These are phyloP conservation scores for Ascochyta viciae-villosae DNA, from an alignment of 2,329 filamentous ascomycete species.

Conservation along the genomic window DNA sequence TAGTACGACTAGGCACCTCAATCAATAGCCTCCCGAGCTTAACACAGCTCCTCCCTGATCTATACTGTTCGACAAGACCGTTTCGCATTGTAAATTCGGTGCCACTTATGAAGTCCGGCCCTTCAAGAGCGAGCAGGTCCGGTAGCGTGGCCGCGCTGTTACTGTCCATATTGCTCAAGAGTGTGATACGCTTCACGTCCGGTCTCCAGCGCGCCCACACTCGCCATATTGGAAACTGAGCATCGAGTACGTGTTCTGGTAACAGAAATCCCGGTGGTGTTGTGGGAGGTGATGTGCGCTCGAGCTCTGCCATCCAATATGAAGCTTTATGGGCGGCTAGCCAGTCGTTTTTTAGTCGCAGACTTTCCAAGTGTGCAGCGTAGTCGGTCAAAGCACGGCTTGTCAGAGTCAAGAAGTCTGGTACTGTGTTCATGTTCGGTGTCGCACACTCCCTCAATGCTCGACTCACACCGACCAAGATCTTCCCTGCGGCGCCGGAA, in stretches of 20 bases:
- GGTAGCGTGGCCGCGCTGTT: constrained; percentile 23
- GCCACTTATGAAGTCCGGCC: constrained; percentile 38
- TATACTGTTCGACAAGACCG: constrained; percentile 32
- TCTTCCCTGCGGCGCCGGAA: constrained; percentile 29
- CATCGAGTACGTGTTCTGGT: constrained; percentile 34
- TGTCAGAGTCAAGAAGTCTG: constrained; percentile 32
- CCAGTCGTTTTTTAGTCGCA: constrained; percentile 36
- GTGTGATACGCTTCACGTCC: constrained; percentile 22
- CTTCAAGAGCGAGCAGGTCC: constrained; percentile 39
- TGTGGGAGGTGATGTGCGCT: constrained; percentile 8
- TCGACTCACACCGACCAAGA: constrained; percentile 32
- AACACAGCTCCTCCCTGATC: constrained; percentile 17
- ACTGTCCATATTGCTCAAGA: constrained; percentile 23
- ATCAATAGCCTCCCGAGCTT: constrained; percentile 29
- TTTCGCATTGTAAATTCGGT: constrained; percentile 28
- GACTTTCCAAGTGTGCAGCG: constrained; percentile 34
- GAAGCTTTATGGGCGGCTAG: constrained; percentile 26
- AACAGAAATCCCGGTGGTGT: constrained; percentile 20
- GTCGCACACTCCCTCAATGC: constrained; percentile 22
- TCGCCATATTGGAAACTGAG: constrained; percentile 36
- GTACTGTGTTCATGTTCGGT: constrained; percentile 26
- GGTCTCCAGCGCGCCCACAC: constrained; percentile 43
- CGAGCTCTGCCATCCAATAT: constrained; percentile 32
- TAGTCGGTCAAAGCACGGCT: constrained; percentile 31
- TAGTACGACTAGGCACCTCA: constrained; percentile 30